Evolutionary conservation across 2,329 filamentous ascomycete genomes (phyloP).

Genomic region (Colletotrichum falcatum): DNA sequence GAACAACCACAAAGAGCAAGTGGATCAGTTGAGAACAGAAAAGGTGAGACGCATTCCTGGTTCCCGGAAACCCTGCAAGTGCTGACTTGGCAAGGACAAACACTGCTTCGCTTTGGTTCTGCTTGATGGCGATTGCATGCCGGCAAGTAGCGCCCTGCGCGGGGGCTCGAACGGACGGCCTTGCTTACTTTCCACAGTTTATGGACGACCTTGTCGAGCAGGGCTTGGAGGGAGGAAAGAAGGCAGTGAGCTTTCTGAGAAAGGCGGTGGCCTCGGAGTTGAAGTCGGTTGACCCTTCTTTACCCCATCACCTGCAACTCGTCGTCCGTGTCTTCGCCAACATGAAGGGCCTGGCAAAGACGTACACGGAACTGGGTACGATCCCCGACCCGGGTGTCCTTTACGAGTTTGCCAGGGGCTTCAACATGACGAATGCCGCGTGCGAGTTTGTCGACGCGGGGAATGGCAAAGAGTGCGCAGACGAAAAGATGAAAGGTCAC

Average conservation of each 20-base stretch:
- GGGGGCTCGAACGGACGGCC: not conserved
- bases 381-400: constrained; percentile 45
- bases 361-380: constrained; percentile 48
- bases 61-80: too few species aligned
- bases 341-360: constrained; percentile 50
- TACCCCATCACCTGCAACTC: constrained; percentile 46
- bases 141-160: constrained; percentile 44
- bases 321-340: constrained; percentile 55
- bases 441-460: constrained; percentile 57
- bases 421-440: constrained; percentile 53
- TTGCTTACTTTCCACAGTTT: constrained; percentile 46
- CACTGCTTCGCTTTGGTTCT: constrained; percentile 50
- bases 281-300: constrained; percentile 29
- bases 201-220: constrained; percentile 48
- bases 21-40: constrained; percentile 1
- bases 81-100: constrained; percentile 38
- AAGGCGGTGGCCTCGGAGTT: constrained; percentile 45
- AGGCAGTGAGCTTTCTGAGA: constrained; percentile 46
- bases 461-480: constrained; percentile 56
- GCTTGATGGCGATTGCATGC: constrained; percentile 55
- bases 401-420: constrained; percentile 53
- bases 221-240: constrained; percentile 48
- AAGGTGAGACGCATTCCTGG: not conserved
- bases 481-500: constrained; percentile 55
- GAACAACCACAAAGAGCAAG: not conserved